These are phyloP conservation scores for Pseudogymnoascus destructans DNA, from an alignment of 2,329 filamentous ascomycete species.

Conservation along the genomic window DNA sequence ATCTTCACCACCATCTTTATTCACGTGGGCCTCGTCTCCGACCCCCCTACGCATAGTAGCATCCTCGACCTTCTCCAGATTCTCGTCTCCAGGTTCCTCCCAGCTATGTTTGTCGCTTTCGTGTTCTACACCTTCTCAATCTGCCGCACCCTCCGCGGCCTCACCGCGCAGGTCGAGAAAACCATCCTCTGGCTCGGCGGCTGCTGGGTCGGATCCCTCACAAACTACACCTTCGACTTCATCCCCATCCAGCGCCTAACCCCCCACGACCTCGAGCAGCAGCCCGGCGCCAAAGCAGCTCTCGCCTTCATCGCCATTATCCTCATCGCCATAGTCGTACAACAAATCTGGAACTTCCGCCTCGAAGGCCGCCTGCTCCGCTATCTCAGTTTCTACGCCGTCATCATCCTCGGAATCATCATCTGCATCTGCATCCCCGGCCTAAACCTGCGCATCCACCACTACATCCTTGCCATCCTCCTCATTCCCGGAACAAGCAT, in stretches of 20 bases:
- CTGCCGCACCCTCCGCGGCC: conserved; percentile 52
- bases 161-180: conserved; percentile 80
- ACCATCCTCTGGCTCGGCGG: conserved; percentile 79
- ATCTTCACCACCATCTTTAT: conserved; percentile 74
- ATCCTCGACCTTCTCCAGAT: conserved; percentile 63
- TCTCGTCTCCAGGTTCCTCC: conserved; percentile 69
- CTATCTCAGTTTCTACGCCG: conserved; percentile 65
- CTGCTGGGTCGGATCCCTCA: conserved; percentile 81
- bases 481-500: conserved; percentile 79
- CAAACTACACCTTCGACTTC: conserved; percentile 89
- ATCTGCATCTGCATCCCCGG: conserved; percentile 60
- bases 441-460: conserved; percentile 78
- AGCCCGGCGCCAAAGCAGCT: conserved; percentile 78
- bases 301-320: conserved; percentile 63
- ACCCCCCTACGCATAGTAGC: conserved; percentile 58
- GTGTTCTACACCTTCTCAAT: conserved; percentile 75
- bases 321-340: conserved; percentile 53
- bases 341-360: conserved; percentile 76
- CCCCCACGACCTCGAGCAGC: conserved; percentile 72
- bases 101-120: conserved; percentile 75
- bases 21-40: conserved; percentile 80
- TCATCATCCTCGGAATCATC: conserved; percentile 54
- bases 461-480: conserved; percentile 81
- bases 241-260: conserved; percentile 92
- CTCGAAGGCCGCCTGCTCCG: conserved; percentile 68